A percentile compares a stretch with the other conserved stretches of the same genome.
Evolutionary conservation across 108 stramenopile genomes (phyloP).

Genomic region (Nannochloropsis oceanica): DNA sequence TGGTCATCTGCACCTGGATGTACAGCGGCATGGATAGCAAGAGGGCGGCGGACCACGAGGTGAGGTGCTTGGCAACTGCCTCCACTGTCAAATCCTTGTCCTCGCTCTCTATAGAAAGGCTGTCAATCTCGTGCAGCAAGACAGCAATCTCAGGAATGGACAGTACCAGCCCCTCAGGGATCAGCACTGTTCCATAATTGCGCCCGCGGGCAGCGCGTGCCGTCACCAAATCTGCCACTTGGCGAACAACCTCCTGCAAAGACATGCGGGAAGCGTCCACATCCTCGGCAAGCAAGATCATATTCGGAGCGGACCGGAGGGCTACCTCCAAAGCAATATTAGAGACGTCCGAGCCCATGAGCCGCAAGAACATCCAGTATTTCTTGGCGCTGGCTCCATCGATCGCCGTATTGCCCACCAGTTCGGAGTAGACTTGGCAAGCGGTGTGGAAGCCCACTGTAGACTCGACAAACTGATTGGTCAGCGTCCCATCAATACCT

Average conservation of each 20-base stretch:
- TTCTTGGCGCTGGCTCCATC: slow-evolving; percentile 35
- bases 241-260: slow-evolving; percentile 24
- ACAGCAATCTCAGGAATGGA: slow-evolving; percentile 34
- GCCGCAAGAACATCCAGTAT: slow-evolving; percentile 41
- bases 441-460: slow-evolving; percentile 37
- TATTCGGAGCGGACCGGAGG: slow-evolving; percentile 34
- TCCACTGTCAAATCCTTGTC: slow-evolving; percentile 2
- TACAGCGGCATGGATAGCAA: slow-evolving; percentile 22
- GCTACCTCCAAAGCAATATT: slow-evolving; percentile 35
- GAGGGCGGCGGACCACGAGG: slow-evolving; percentile 24
- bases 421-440: slow-evolving; percentile 16
- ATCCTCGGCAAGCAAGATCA: slow-evolving; percentile 33
- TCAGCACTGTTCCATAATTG: slow-evolving; percentile 26
- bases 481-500: slow-evolving; percentile 31
- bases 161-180: slow-evolving; percentile 25
- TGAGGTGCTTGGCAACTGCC: slow-evolving; percentile 17
- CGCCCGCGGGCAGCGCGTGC: slow-evolving; percentile 18
- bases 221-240: slow-evolving; percentile 31
- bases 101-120: slow-evolving; percentile 13
- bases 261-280: slow-evolving; percentile 27
- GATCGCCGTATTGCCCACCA: slow-evolving; percentile 37
- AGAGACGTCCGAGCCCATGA: slow-evolving; percentile 35
- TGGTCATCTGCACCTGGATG: slow-evolving; percentile 26
- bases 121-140: slow-evolving; percentile 24
- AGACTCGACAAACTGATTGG: slow-evolving; percentile 37